Conservation (phyloP, 345 rosid genomes). For the Syzygium grande region DNA sequence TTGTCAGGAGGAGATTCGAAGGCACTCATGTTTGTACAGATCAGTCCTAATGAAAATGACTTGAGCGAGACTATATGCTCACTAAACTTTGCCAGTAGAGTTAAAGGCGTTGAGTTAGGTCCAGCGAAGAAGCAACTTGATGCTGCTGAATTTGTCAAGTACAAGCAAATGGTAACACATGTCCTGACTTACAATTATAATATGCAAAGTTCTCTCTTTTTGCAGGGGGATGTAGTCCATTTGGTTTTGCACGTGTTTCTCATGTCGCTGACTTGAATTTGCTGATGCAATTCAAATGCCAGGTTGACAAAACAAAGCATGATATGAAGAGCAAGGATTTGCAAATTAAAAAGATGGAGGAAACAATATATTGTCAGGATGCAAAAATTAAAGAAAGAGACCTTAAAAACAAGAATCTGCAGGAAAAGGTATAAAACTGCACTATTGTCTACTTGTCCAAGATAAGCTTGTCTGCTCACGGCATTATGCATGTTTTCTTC, state of each 20-base stretch:
- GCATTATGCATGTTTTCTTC: not conserved
- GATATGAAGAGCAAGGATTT: slow-evolving; percentile 82
- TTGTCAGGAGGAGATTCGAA: slow-evolving; percentile 90
- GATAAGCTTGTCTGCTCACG: not conserved
- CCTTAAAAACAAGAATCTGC: slow-evolving; percentile 59
- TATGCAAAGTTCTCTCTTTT: not conserved
- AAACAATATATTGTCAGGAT: slow-evolving; percentile 55
- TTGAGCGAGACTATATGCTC: slow-evolving; percentile 81
- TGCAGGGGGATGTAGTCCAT: not conserved
- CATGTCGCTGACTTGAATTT: not conserved
- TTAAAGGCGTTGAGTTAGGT: slow-evolving; percentile 93
- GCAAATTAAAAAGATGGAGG: slow-evolving; percentile 87
- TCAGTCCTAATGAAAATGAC: slow-evolving; percentile 89
- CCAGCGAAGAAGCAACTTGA: slow-evolving; percentile 85
- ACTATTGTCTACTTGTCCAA: not conserved
- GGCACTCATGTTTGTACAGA: slow-evolving; percentile 93
- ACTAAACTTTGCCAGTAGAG: slow-evolving; percentile 92
- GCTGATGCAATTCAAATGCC: not conserved
- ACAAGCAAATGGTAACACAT: slow-evolving; percentile 69
- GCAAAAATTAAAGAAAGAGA: slow-evolving; percentile 77
- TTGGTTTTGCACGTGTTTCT: not conserved
- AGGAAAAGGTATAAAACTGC: slow-evolving; percentile 57
- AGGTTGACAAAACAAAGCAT: slow-evolving; percentile 82
- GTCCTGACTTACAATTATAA: not conserved
- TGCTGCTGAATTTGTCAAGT: slow-evolving; percentile 60